Base-by-base conservation (phyloP, 352 stramenopile genomes). In the Phytopythium boreale region DNA sequence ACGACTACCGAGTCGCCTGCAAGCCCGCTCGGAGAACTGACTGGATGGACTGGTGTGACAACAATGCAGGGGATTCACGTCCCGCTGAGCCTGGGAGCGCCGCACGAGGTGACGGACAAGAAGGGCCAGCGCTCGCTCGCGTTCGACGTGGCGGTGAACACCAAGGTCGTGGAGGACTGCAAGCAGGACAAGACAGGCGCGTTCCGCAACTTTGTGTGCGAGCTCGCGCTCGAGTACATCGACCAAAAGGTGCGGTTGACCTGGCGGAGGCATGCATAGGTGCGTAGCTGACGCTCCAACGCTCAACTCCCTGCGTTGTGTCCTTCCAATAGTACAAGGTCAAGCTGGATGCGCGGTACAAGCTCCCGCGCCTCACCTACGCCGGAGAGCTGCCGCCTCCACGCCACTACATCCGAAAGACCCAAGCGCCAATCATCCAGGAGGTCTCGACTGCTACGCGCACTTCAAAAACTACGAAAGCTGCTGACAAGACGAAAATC, bases 181-280 rank as follows among this genome's bases (percentile, higher is more conserved):
- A 67, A 85, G 63, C 31, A 59, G 19, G 86, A 94, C 68, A 84
- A 75, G 63, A 87, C 78, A 1, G 86, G 84, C 1, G 60, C 84
- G 19, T 93, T 94, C 36, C 80, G 84, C 39, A 87, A 93, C 58
- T 94, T 94, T 76, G 80, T 94, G 41, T 94, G 86, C 57, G 80
- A 94, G 44, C 52, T 94, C 11, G 82, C 86, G 27, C 84, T 93
- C 52, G 78, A 94, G 56, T 93, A 93, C 62, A 85, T 94, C 36
- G 80, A 90, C 49, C 80, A 91, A 62, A 94, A 94, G 76, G 82
- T 90, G 69, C 12, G 29, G 31, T 0, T 4, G 22, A 14, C 12
- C 11, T 11, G 19, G 7, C 19, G 34, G 19, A 11, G 10, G 19
- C 31, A 14, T 31, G 11, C 24, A 56, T 4, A 3, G 26, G 2